Conservation (phyloP, 1,284 basidiomycete species). For the Cutaneotrichosporon arboriforme region DNA sequence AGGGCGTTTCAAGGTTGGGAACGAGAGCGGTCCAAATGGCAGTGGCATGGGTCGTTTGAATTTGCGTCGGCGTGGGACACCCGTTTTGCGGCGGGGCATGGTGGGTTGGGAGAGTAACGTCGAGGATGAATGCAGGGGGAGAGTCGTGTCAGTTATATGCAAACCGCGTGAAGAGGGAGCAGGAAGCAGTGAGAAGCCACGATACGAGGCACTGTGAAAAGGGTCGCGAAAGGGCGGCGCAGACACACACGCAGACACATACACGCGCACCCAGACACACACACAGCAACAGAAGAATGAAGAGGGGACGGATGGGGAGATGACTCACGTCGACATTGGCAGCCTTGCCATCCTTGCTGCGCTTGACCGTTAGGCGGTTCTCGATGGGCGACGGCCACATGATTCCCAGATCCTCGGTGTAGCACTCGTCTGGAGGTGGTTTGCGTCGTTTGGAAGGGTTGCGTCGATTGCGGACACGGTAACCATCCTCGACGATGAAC, state of each 20-base stretch:
- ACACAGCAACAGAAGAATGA: not conserved
- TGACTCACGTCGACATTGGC: conserved; percentile 1
- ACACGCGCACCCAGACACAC: too few species aligned
- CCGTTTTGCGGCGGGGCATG: not conserved
- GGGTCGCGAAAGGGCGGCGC: too few species aligned
- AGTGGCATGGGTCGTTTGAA: not conserved
- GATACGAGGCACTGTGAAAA: too few species aligned
- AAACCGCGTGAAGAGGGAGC: not conserved
- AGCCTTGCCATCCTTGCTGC: not conserved
- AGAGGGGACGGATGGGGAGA: not conserved
- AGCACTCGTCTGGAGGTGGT: conserved; percentile 9
- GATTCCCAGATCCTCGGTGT: conserved; percentile 12
- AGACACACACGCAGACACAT: too few species aligned
- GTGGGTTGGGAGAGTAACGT: too few species aligned
- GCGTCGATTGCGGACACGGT: not conserved
- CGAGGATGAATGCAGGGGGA: not conserved
- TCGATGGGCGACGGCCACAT: conserved; percentile 20
- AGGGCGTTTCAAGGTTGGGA: not conserved
- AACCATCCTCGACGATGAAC: too few species aligned
- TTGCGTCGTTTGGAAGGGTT: not conserved
- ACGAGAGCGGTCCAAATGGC: too few species aligned
- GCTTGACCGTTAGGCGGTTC: conserved; percentile 9
- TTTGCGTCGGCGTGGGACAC: not conserved
- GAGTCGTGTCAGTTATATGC: not conserved
- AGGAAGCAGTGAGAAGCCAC: not conserved